These are phyloP conservation scores for Domatiomyces catenatus DNA, from an alignment of 2,329 filamentous ascomycete species.

Conservation along the genomic window DNA sequence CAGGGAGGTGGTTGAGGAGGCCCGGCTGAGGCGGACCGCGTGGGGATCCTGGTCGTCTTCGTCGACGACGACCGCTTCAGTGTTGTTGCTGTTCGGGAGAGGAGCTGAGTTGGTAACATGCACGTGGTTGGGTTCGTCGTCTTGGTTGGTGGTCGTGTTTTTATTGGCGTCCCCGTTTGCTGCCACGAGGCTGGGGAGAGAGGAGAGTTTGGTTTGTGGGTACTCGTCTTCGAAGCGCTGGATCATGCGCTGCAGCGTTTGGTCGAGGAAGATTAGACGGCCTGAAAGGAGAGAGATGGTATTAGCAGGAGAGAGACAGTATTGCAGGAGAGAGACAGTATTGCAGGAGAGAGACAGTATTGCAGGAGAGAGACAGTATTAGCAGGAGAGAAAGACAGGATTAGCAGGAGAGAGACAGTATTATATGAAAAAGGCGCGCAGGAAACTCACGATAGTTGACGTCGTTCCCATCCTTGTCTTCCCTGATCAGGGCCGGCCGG, in stretches of 20 bases:
- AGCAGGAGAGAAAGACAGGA: conserved; percentile 2
- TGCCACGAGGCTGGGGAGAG: neutral
- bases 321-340: too few relatives aligned
- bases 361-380: too few relatives aligned
- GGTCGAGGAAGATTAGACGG: conserved; percentile 70
- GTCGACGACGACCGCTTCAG: conserved; percentile 6
- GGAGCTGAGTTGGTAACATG: conserved; percentile 9
- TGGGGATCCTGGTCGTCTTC: conserved; percentile 22
- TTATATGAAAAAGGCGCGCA: too few relatives aligned
- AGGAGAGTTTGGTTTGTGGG: conserved; percentile 46
- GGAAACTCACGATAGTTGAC: conserved; percentile 55
- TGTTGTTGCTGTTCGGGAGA: conserved; percentile 7
- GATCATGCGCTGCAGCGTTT: conserved; percentile 80
- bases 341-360: too few relatives aligned
- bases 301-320: too few relatives aligned
- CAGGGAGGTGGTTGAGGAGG: conserved; percentile 52
- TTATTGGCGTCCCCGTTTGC: neutral
- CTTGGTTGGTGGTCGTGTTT: conserved; percentile 2
- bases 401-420: too few relatives aligned
- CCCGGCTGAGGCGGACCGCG: conserved; percentile 38
- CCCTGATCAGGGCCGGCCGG: conserved; percentile 67
- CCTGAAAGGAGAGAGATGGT: conserved; percentile 34
- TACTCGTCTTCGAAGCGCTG: conserved; percentile 93
- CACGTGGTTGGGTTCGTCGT: conserved; percentile 8
- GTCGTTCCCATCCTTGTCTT: conserved; percentile 54